A percentile compares a stretch with the other conserved stretches of the same genome.
These are phyloP conservation scores for Epichloe sylvatica DNA, from an alignment of 2,329 filamentous ascomycete species.

Conservation along the genomic window DNA sequence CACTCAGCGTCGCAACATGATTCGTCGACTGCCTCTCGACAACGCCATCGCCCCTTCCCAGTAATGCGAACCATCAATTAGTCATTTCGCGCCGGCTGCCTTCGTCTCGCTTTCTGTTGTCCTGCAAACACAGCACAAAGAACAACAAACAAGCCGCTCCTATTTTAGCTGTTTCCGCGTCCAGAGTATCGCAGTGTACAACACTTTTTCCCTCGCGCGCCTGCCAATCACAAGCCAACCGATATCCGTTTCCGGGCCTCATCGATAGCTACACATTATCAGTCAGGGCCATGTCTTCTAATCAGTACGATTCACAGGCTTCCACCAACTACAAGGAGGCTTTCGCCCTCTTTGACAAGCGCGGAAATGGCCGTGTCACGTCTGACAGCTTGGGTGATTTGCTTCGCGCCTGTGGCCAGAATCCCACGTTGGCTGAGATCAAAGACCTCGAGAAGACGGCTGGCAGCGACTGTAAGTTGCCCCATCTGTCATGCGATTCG, in stretches of 20 bases:
- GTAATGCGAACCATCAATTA: not conserved
- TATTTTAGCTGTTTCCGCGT: not conserved
- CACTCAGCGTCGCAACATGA: conserved; percentile 3
- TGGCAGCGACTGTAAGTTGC: conserved; percentile 72
- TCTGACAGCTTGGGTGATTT: conserved; percentile 83
- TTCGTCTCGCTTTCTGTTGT: not conserved
- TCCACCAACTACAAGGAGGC: conserved; percentile 99
- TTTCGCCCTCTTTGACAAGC: conserved; percentile 99
- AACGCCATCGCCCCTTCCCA: not conserved
- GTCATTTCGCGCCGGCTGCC: not conserved
- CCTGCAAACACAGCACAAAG: not conserved
- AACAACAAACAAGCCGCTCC: not conserved
- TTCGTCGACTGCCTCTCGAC: conserved; percentile 1
- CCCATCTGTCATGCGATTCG: not conserved
- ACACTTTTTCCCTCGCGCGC: not conserved
- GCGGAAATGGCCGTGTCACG: conserved; percentile 83
- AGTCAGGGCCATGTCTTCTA: conserved; percentile 31
- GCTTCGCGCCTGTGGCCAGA: conserved; percentile 92
- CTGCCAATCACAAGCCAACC: not conserved
- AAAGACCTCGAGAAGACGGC: conserved; percentile 80
- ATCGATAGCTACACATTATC: not conserved
- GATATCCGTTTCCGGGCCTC: not conserved
- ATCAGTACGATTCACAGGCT: conserved; percentile 44
- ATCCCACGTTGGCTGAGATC: conserved; percentile 90
- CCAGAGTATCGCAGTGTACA: not conserved